Evolutionary conservation across 257 asterid species (phyloP), one percentile per base, ranked within the genome.

Genomic region (Nicotiana knightiana): DNA sequence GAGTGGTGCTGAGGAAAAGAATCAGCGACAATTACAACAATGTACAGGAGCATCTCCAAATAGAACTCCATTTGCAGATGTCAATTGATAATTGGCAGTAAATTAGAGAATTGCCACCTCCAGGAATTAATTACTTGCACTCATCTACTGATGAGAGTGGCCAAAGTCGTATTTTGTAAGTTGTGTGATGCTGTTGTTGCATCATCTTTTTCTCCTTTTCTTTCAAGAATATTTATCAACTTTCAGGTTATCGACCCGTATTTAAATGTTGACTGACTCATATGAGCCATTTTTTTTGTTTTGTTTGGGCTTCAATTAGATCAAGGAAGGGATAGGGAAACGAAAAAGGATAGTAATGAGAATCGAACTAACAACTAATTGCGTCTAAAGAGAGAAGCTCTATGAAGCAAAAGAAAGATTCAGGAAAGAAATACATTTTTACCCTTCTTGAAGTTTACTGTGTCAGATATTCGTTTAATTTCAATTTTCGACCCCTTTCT

Each of bases 11-110:
- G 91, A 80, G 88, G 90, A 87, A 81, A 73, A 54, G 81, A 85
- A 83, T 83, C 91, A 79, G 84, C 62, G 82, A 64, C 85, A 21
- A 26, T 51, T 32, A 26, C 81, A 59, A 67, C 58, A 62, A 58
- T 62, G 77, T 26, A 32, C 6, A 58, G 84, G 83, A 59, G 43
- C 81, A 71, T 85, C 92, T 80, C 73, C 89, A 76, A 58, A 76
- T 58, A 86, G 98, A 88, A 89, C 86, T 82, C 98, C 97, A 18
- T 92, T 93, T 81, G 92, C 87, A 82, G 81, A 89, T 67, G 91
- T 93, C 54, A 93, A 93, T 78, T 86, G 81, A 51, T 35, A 32
- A 32, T 26, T 79, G 70, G 8, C 73, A 79, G 62, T 17, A 24
- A 9, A 13, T 21, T 62, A 35, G 5, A 65, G 5, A 39, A 65